These are phyloP conservation scores for Catunica adiposa DNA, from an alignment of 2,329 filamentous ascomycete genomes.

Conservation along the genomic window DNA sequence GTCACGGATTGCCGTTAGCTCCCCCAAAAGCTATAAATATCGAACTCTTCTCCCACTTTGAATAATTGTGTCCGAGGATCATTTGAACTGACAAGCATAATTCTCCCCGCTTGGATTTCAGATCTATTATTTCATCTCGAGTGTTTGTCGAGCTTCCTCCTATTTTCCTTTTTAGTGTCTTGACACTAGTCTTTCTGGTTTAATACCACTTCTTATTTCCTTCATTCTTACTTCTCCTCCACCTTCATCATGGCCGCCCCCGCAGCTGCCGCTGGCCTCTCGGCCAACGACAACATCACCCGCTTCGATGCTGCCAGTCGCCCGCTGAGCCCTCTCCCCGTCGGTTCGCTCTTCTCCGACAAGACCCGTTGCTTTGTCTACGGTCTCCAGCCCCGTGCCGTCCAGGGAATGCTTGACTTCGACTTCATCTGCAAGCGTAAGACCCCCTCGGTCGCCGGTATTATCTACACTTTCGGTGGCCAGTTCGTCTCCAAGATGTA, in stretches of 20 bases:
- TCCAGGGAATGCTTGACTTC: slow-evolving; percentile 93
- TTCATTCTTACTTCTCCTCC: slow-evolving; percentile 15
- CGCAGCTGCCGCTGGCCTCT: slow-evolving; percentile 36
- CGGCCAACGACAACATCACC: slow-evolving; percentile 97
- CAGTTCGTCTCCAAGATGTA: slow-evolving; percentile 99
- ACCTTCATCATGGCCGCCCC: slow-evolving; percentile 21
- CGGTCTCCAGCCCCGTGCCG: slow-evolving; percentile 88
- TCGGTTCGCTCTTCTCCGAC: slow-evolving; percentile 90
- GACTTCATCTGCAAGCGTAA: slow-evolving; percentile 99
- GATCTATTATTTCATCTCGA: slow-evolving; percentile 5
- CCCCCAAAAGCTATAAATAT: neutral
- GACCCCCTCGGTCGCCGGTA: slow-evolving; percentile 90
- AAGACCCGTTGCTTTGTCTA: slow-evolving; percentile 99
- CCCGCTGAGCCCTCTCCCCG: slow-evolving; percentile 71
- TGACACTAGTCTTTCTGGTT: neutral
- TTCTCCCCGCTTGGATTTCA: neutral
- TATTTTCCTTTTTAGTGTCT: neutral
- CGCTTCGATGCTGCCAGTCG: slow-evolving; percentile 88
- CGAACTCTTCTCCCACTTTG: neutral
- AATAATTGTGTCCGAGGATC: neutral
- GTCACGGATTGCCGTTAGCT: neutral
- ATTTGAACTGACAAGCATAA: neutral
- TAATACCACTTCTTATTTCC: slow-evolving; percentile 6
- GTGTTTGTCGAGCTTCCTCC: neutral
- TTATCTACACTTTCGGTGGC: slow-evolving; percentile 99